Percentiles rank a stretch among this genome's conserved stretches.
Evolutionary conservation across 1,284 basidiomycete genomes (phyloP).

Genomic region (Fereydounia khargensis): DNA sequence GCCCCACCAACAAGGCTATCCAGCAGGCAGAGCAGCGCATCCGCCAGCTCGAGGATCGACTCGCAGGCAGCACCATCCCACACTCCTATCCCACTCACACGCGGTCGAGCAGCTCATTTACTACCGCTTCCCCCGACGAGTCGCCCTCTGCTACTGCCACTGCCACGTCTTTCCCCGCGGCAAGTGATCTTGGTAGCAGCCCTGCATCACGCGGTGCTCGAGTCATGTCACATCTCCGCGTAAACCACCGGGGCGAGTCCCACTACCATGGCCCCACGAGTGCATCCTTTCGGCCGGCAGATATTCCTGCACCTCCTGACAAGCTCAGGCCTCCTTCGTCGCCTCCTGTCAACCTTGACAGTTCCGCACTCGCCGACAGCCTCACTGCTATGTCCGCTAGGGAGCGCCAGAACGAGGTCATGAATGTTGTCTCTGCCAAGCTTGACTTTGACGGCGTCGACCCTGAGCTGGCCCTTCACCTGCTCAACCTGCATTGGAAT

Average conservation of each 20-base stretch:
- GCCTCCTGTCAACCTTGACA: conserved; percentile 1
- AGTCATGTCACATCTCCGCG: conserved; percentile 12
- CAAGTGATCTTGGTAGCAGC: no score
- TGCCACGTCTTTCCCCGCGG: no score
- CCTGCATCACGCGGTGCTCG: no score
- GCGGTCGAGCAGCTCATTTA: no score
- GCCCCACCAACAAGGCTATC: conserved; percentile 1
- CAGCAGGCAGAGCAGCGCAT: conserved; percentile 3
- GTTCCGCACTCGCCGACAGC: conserved; percentile 13
- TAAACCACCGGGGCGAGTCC: conserved; percentile 11
- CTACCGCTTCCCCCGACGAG: no score
- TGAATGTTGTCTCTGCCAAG: conserved; percentile 47
- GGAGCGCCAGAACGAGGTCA: conserved; percentile 43
- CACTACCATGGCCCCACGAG: conserved; percentile 14
- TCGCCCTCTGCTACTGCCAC: no score
- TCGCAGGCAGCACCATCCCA: neutral
- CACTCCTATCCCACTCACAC: neutral
- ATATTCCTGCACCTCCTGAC: no score
- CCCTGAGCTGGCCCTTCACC: conserved; percentile 46
- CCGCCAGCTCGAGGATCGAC: conserved; percentile 6
- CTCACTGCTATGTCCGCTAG: conserved; percentile 31
- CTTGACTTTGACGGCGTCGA: conserved; percentile 51
- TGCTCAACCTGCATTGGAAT: conserved; percentile 54
- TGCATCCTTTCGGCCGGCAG: no score
- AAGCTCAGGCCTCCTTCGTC: no score